These are phyloP conservation scores for Hanseniaspora clermontiae DNA, from an alignment of 805 yeast genomes.

Conservation along the genomic window DNA sequence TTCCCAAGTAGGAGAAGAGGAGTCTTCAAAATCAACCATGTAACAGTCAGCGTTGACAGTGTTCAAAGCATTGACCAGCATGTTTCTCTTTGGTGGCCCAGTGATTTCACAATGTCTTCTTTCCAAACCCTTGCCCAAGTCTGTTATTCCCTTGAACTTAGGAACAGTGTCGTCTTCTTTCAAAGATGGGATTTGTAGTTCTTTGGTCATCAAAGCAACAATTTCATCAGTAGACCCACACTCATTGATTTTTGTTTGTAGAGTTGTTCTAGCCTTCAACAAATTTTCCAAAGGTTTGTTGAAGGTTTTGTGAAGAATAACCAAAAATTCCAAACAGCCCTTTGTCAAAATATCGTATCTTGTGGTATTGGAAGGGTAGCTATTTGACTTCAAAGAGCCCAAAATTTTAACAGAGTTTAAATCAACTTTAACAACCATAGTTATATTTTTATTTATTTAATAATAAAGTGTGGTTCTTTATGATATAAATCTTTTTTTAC, in stretches of 20 bases:
- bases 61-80: slow-evolving; percentile 72
- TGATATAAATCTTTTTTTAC: no score
- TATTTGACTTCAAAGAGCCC: slow-evolving; percentile 25
- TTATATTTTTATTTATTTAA: not conserved
- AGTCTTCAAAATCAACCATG: slow-evolving; percentile 80
- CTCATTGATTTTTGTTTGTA: slow-evolving; percentile 47
- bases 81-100: slow-evolving; percentile 74
- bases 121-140: slow-evolving; percentile 53
- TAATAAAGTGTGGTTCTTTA: not conserved
- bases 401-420: slow-evolving; percentile 29
- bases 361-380: slow-evolving; percentile 32
- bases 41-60: slow-evolving; percentile 59
- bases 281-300: slow-evolving; percentile 47
- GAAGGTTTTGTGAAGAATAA: slow-evolving; percentile 61
- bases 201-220: slow-evolving; percentile 46
- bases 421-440: slow-evolving; percentile 21
- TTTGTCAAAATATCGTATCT: slow-evolving; percentile 30
- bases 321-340: slow-evolving; percentile 51
- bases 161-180: slow-evolving; percentile 45
- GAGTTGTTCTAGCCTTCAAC: slow-evolving; percentile 47
- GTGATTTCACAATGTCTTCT: slow-evolving; percentile 74
- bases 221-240: slow-evolving; percentile 22
- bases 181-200: slow-evolving; percentile 39
- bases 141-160: slow-evolving; percentile 46
- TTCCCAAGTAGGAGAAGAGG: slow-evolving; percentile 73